Evolutionary conservation across 2,329 filamentous ascomycete species (phyloP).

Genomic region (Phyllachora maydis): DNA sequence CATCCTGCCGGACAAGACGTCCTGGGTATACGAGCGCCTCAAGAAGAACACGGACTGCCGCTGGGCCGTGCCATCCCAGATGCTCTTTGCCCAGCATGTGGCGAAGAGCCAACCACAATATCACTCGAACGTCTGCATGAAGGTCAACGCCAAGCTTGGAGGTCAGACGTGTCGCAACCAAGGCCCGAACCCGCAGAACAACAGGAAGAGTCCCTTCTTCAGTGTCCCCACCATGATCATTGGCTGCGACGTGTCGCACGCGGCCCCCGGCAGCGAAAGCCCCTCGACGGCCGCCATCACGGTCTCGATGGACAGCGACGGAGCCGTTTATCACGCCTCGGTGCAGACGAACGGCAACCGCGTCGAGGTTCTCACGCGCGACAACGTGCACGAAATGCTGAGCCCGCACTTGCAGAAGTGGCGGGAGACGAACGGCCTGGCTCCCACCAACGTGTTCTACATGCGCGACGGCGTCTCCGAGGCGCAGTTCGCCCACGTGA

Average conservation of each 20-base stretch:
- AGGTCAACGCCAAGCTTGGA: slow-evolving; percentile 89
- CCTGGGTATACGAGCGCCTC: slow-evolving; percentile 57
- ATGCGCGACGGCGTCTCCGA: slow-evolving; percentile 86
- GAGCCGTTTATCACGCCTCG: slow-evolving; percentile 56
- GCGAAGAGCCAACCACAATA: slow-evolving; percentile 57
- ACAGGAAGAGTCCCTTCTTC: too few species aligned
- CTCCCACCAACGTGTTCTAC: slow-evolving; percentile 64
- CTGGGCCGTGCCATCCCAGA: slow-evolving; percentile 67
- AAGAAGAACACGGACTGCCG: slow-evolving; percentile 82
- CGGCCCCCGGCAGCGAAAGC: slow-evolving; percentile 40
- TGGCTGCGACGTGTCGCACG: slow-evolving; percentile 80
- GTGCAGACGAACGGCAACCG: slow-evolving; percentile 70
- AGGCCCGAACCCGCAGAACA: slow-evolving; percentile 12
- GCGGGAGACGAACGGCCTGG: slow-evolving; percentile 30
- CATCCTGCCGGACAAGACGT: slow-evolving; percentile 51
- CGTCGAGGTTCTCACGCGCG: slow-evolving; percentile 53
- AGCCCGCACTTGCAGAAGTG: slow-evolving; percentile 43
- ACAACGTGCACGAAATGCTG: slow-evolving; percentile 48
- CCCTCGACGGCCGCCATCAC: slow-evolving; percentile 79
- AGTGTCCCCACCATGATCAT: slow-evolving; percentile 55
- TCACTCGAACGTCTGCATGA: slow-evolving; percentile 86
- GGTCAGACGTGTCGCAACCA: slow-evolving; percentile 43
- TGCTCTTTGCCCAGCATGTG: slow-evolving; percentile 54
- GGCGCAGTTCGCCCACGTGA: slow-evolving; percentile 62
- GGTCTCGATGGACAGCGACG: slow-evolving; percentile 52